Evolutionary conservation across 2,329 filamentous ascomycete species (phyloP), one percentile per base, ranked within the genome.

Genomic region (Epichloe hybrida): DNA sequence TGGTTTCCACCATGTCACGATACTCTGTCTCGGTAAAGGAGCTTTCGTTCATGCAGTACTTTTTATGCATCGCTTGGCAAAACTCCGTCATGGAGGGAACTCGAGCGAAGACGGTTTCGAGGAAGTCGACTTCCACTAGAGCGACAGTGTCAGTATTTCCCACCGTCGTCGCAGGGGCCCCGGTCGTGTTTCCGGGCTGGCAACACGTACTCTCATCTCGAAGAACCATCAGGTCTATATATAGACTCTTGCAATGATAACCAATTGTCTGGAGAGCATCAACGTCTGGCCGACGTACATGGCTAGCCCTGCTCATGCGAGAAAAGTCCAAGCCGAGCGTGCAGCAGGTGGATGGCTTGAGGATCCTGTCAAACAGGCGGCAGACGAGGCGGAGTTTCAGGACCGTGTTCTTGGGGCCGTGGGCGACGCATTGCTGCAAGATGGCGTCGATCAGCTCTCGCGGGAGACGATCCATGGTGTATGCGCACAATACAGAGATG

Each of bases 21-120:
- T 72, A 78, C 43, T 77, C 73, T 4, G 61, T 57, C 56, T 75
- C 73, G 42, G 72, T 76, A 55, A 77, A 77, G 8, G 73, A 72
- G 15, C 53, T 53, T 31, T 72, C 66, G 56, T 67, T 69, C 68
- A 77, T 70, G 61, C 72, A 74, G 59, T 75, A 76, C 48, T 65
- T 65, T 31, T 63, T 64, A 39, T 68, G 69, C 49, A 77, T 61
- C 11, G 63, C 67, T 31, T 66, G 61, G 50, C 74, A 67, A 54
- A 75, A 72, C 11, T 66, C 58, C 21, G 61, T 59, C 72, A 77
- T 72, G 44, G 69, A 66, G 2, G 71, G 69, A n/a, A 76, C 61
- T 3, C 63, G 62, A 17, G 64, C 59, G 56, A 77, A 76, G 46
- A 74, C 64, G 37, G 69, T 65, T 21, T 65, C 63, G n/a, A 77